These are phyloP conservation scores for Metschnikowia picachoensis DNA, from an alignment of 805 yeast species.

Conservation along the genomic window DNA sequence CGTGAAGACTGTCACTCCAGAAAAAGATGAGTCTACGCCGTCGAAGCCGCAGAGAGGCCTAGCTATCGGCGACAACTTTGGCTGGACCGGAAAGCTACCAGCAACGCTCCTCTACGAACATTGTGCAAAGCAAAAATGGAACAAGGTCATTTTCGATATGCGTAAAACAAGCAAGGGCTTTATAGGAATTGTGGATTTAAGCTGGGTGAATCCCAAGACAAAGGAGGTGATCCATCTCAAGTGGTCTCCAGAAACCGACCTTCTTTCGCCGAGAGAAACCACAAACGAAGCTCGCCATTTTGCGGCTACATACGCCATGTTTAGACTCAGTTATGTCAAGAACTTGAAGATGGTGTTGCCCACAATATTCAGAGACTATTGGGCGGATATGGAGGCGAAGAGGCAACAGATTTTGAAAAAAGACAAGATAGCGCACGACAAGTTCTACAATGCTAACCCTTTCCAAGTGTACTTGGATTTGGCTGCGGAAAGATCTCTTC, in stretches of 20 bases:
- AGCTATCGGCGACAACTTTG: constrained; percentile 52
- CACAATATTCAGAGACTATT: constrained; percentile 69
- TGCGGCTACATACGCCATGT: constrained; percentile 86
- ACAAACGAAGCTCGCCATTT: constrained; percentile 85
- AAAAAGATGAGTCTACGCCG: constrained; percentile 5
- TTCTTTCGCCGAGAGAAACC: constrained; percentile 66
- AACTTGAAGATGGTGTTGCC: constrained; percentile 88
- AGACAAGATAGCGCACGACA: constrained; percentile 46
- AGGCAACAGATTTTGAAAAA: constrained; percentile 47
- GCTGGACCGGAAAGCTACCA: constrained; percentile 96
- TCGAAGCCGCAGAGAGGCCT: constrained; percentile 38
- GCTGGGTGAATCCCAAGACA: constrained; percentile 79
- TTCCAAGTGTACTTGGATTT: constrained; percentile 64
- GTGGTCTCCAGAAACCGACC: constrained; percentile 48
- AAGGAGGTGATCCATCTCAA: constrained; percentile 57
- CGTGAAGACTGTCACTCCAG: constrained; percentile 1
- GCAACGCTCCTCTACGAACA: constrained; percentile 80
- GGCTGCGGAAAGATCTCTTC: constrained; percentile 40
- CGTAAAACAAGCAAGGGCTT: constrained; percentile 46
- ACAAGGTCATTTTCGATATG: constrained; percentile 77
- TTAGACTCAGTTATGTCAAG: constrained; percentile 73
- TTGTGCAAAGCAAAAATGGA: constrained; percentile 88
- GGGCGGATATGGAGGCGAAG: constrained; percentile 68
- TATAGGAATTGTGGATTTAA: constrained; percentile 59
- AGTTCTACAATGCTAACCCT: constrained; percentile 68